A percentile compares a stretch with the other conserved stretches of the same genome.
phyloP scores from a whole-genome alignment of 2,329 filamentous ascomycete genomes.

The Nothophoma quercina region DNA sequence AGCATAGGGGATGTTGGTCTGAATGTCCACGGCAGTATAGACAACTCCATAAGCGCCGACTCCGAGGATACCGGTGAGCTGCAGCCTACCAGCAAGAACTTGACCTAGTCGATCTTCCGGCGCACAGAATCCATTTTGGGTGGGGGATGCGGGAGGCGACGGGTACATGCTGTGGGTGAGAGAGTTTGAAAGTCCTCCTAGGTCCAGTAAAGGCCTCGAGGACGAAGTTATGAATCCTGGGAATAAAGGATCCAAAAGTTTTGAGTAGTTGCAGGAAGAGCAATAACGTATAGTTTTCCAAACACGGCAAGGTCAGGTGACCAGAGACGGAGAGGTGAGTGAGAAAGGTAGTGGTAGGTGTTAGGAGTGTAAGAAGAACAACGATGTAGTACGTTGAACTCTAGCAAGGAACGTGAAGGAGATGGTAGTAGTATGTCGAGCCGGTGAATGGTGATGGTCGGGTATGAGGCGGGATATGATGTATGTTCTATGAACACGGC shows the following conservation, averaged over 20 bases:
- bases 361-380: slow-evolving; percentile 21
- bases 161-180: slow-evolving; percentile 54
- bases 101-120: slow-evolving; percentile 89
- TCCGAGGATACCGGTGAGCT: slow-evolving; percentile 85
- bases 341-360: slow-evolving; percentile 18
- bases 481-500: slow-evolving; percentile 47
- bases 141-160: slow-evolving; percentile 59
- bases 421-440: slow-evolving; percentile 29
- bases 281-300: slow-evolving; percentile 22
- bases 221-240: slow-evolving; percentile 37
- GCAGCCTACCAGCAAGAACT: slow-evolving; percentile 80
- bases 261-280: slow-evolving; percentile 16
- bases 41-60: slow-evolving; percentile 97
- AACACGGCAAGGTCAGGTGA: slow-evolving; percentile 32
- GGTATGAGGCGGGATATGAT: slow-evolving; percentile 48
- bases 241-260: slow-evolving; percentile 15
- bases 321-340: slow-evolving; percentile 15
- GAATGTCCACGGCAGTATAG: slow-evolving; percentile 85
- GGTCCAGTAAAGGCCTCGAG: slow-evolving; percentile 53
- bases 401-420: slow-evolving; percentile 32
- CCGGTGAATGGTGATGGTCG: slow-evolving; percentile 22
- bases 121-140: slow-evolving; percentile 52
- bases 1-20: slow-evolving; percentile 82
- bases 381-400: slow-evolving; percentile 22
- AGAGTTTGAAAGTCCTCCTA: slow-evolving; percentile 42